Evolutionary conservation across 2,329 filamentous ascomycete genomes (phyloP).

Genomic region (Aureobasidium sp.): DNA sequence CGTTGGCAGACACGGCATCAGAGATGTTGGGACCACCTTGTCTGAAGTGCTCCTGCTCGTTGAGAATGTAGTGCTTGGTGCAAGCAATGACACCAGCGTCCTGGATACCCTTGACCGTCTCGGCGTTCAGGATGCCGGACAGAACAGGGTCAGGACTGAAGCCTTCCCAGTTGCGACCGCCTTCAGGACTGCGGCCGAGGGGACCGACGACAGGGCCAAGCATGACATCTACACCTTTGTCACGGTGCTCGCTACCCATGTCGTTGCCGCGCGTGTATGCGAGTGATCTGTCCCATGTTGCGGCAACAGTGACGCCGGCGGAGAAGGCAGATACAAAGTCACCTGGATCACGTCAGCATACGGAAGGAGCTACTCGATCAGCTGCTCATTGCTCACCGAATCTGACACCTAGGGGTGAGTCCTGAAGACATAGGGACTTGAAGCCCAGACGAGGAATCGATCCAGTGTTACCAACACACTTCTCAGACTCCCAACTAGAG

Average conservation of each 20-base stretch:
- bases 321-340: constrained; percentile 80
- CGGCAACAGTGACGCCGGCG: constrained; percentile 69
- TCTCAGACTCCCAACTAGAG: constrained; percentile 57
- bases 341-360: constrained; percentile 31
- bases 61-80: constrained; percentile 68
- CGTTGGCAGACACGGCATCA: constrained; percentile 54
- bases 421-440: constrained; percentile 74
- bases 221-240: constrained; percentile 67
- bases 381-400: constrained; percentile 41
- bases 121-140: constrained; percentile 63
- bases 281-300: constrained; percentile 71
- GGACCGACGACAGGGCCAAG: constrained; percentile 73
- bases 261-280: constrained; percentile 62
- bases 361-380: background rate
- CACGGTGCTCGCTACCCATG: constrained; percentile 69
- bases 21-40: constrained; percentile 53
- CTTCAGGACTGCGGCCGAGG: constrained; percentile 60
- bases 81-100: constrained; percentile 75
- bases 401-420: constrained; percentile 74
- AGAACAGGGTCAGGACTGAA: constrained; percentile 69
- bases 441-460: constrained; percentile 64
- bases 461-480: constrained; percentile 70
- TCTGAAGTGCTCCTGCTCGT: constrained; percentile 66
- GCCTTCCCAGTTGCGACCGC: constrained; percentile 65
- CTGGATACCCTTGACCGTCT: constrained; percentile 74